phyloP scores from a whole-genome alignment of 352 stramenopile species.

The Albugo laibachii region DNA sequence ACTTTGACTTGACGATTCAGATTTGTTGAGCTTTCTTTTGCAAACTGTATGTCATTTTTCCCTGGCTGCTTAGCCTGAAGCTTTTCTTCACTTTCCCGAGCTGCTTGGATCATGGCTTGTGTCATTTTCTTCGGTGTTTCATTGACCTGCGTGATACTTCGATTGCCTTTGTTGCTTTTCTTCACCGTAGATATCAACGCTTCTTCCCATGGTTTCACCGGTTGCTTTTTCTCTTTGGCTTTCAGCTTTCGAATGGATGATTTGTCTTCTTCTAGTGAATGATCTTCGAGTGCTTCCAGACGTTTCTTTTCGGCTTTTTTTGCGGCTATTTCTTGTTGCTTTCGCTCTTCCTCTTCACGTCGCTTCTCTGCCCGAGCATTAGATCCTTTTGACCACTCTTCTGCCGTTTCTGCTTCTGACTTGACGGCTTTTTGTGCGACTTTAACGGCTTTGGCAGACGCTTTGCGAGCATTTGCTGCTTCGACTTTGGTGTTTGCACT shows the following conservation, averaged over 20 bases:
- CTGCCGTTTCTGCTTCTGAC: constrained; percentile 18
- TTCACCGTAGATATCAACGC: constrained; percentile 33
- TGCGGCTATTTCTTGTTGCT: constrained; percentile 31
- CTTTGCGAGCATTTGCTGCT: constrained; percentile 53
- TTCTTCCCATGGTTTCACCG: constrained; percentile 44
- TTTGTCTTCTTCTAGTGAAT: constrained; percentile 33
- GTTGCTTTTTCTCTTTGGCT: constrained; percentile 46
- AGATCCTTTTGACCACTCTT: constrained; percentile 36
- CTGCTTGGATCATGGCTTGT: not conserved
- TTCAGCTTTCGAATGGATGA: constrained; percentile 21
- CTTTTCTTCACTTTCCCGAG: constrained; percentile 21
- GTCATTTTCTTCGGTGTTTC: constrained; percentile 23
- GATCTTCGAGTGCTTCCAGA: constrained; percentile 42
- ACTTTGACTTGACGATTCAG: constrained; percentile 24
- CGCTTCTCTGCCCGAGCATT: constrained; percentile 21
- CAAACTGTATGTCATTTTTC: constrained; percentile 47
- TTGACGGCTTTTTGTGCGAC: constrained; percentile 25
- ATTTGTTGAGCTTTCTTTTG: constrained; percentile 23
- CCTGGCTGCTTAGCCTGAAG: constrained; percentile 15
- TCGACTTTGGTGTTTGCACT: constrained; percentile 46
- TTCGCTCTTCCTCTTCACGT: constrained; percentile 36
- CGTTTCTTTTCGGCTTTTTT: constrained; percentile 32
- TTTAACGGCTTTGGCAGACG: constrained; percentile 25
- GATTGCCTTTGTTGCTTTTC: constrained; percentile 41
- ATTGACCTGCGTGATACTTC: constrained; percentile 7